Conservation (phyloP, 805 yeast genomes). For the Saturnispora besseyi region DNA sequence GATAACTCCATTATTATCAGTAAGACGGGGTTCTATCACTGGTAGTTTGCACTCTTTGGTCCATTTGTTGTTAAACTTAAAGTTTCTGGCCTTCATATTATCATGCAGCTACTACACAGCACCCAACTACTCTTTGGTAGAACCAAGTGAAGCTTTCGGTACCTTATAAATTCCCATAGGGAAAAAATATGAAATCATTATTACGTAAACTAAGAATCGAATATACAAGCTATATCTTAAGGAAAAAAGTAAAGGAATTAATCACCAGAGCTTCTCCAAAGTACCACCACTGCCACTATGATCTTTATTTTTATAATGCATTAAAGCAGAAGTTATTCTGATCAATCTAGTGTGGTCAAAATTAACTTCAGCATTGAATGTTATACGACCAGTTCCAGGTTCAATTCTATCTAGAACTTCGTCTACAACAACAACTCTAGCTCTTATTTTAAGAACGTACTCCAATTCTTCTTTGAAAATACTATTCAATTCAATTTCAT, state of each 20-base stretch:
- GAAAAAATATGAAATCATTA: background rate
- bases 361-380: constrained; percentile 28
- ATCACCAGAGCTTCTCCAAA: constrained; percentile 25
- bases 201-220: background rate
- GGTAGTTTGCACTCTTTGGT: background rate
- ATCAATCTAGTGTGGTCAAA: constrained; percentile 30
- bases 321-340: constrained; percentile 20
- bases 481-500: constrained; percentile 15
- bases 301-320: constrained; percentile 21
- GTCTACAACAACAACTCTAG: constrained; percentile 21
- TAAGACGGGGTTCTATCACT: background rate
- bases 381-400: constrained; percentile 23
- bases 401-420: constrained; percentile 17
- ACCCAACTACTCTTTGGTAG: too few species aligned
- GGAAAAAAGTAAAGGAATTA: background rate
- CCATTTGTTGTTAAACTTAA: constrained; percentile 1
- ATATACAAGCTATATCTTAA: background rate
- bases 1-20: background rate
- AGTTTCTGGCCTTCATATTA: background rate
- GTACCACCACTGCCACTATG: constrained; percentile 18
- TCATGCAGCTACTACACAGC: background rate
- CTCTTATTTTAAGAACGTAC: constrained; percentile 26
- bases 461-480: constrained; percentile 22
- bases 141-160: too few species aligned
- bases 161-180: background rate